Percentiles rank a stretch among this genome's conserved stretches.
phyloP scores from a whole-genome alignment of 352 stramenopile genomes.

The Pythium myriotylum region DNA sequence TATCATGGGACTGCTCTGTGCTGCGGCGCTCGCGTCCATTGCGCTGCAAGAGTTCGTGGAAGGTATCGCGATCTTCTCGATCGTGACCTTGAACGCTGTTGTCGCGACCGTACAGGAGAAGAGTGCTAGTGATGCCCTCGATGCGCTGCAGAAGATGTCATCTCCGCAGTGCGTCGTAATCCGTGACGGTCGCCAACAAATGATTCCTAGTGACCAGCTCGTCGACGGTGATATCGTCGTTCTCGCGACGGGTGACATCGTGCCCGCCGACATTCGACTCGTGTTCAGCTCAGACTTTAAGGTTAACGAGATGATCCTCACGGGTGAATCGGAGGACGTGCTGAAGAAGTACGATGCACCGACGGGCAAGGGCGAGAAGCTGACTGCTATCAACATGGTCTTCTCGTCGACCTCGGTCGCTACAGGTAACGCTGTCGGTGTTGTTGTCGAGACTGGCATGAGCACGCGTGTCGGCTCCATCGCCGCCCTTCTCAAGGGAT shows the following conservation, averaged over 20 bases:
- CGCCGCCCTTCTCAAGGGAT: constrained; percentile 53
- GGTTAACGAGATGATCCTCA: constrained; percentile 95
- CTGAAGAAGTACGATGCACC: constrained; percentile 65
- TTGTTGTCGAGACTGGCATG: constrained; percentile 74
- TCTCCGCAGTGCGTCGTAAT: constrained; percentile 64
- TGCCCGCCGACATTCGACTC: constrained; percentile 91
- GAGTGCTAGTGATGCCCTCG: constrained; percentile 68
- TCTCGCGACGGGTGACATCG: constrained; percentile 91
- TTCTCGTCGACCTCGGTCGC: constrained; percentile 90
- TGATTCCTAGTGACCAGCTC: constrained; percentile 63
- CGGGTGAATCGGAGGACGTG: constrained; percentile 89
- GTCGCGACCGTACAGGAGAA: constrained; percentile 73
- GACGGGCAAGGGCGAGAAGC: constrained; percentile 49
- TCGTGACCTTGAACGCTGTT: constrained; percentile 72
- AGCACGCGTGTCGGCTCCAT: constrained; percentile 65
- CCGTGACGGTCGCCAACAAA: constrained; percentile 47
- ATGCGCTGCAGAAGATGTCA: constrained; percentile 74
- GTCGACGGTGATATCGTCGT: constrained; percentile 81
- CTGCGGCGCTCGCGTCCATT: constrained; percentile 61
- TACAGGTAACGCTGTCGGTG: constrained; percentile 55
- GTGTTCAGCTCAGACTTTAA: constrained; percentile 81
- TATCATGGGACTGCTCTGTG: constrained; percentile 72
- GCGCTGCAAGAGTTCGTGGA: constrained; percentile 71
- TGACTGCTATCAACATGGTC: constrained; percentile 87
- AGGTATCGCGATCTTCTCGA: constrained; percentile 68